Evolutionary conservation across 345 rosid genomes (phyloP), one percentile per base, ranked within the genome.

Genomic region (Hibiscus trionum): DNA sequence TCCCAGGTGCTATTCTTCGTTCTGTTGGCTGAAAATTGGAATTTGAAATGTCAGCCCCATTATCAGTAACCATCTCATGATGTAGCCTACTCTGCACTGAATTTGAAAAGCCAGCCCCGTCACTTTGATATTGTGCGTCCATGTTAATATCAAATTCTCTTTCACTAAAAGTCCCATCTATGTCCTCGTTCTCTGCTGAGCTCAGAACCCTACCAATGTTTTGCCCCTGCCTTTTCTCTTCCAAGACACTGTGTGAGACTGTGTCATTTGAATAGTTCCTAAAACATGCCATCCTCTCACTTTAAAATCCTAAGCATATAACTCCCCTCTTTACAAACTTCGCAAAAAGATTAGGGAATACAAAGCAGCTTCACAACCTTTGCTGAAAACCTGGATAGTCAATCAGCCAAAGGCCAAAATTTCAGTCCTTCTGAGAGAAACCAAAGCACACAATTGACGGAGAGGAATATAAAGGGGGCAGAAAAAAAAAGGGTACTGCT

Each of bases 271-370:
- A 75, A 75, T 85, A 90, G 76, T 91, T 86, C 84, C 96, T 88
- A 74, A 87, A 88, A 78, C 87, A 93, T 21, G 98, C 95, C 99
- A 96, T 96, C 75, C 80, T 81, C 77, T 84, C 79, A 79, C 89
- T 90, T 87, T 82, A 86, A 88, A 77, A 73, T 70, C 72, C 63
- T 52, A 62, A 6, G 62, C 11, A 58, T 63, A 39, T 8, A 69
- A 33, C 64, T 61, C 33, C 60, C 31, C 42, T 70, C 64, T 59
- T 64, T 8, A 31, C 31, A 59, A 56, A 53, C 68, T 11, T 52
- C 37, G 61, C 29, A 66, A 72, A 21, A 7, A 15, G 35, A 27
- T 49, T n/a, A 63, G 47, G 24, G 33, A 19, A 49, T 53, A 35
- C 69, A 55, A 64, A 17, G 75, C 69, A 73, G 44, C 76, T 52